Evolutionary conservation across 176 grass and related monocot species (phyloP).

Genomic region (Ensete ventricosum): DNA sequence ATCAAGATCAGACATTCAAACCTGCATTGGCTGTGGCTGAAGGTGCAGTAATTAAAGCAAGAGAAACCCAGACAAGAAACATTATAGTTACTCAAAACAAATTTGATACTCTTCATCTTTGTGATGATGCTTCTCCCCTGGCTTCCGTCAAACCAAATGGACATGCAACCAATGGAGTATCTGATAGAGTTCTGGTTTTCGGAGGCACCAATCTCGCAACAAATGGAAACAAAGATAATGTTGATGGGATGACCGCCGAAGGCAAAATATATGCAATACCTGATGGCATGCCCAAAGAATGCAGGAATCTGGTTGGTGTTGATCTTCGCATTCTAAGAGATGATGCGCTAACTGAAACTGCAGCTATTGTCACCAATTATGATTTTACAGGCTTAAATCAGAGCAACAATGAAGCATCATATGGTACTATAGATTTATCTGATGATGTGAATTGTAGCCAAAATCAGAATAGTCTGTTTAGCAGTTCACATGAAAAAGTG

Average conservation of each 20-base stretch:
- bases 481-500: constrained; percentile 1
- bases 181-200: neutral
- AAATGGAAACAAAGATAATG: neutral
- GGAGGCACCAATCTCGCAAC: neutral
- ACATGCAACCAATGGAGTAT: neutral
- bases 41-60: neutral
- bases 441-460: neutral
- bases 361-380: neutral
- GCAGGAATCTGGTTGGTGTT: neutral
- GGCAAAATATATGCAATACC: neutral
- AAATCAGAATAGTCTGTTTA: neutral
- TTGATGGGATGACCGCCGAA: neutral
- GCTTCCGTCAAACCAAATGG: neutral
- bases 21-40: neutral
- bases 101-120: neutral
- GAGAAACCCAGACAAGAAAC: neutral
- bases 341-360: neutral
- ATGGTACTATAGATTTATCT: neutral
- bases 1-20: neutral
- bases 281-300: neutral
- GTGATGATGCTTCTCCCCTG: neutral
- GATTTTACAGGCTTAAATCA: neutral
- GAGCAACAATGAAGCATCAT: neutral
- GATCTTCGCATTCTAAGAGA: neutral
- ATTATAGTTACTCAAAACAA: neutral